Evolutionary conservation across 768 basidiomycete species (phyloP), one percentile per base, ranked within the genome.

Genomic region (Xerocomus potaroensis): DNA sequence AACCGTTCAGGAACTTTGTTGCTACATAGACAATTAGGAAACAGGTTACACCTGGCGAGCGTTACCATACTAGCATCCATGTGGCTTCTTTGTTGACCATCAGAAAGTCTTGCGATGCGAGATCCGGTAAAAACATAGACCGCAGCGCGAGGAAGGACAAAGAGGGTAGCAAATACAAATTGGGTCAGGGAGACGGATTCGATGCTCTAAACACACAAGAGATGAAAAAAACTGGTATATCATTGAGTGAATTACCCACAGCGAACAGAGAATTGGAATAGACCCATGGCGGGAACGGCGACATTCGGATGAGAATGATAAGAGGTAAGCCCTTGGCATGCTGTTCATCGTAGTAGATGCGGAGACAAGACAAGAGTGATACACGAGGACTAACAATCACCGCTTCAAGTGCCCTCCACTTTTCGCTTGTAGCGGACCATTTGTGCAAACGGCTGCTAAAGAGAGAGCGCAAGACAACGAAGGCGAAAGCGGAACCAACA

Each of bases 211-310:
- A 45, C 45, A 29, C 43, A 11, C 35, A 44, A n/a, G 29, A n/a
- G 10, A 32, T 57, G 36, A 56, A 41, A n/a, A n/a, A 12, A 30
- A 45, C 9, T 35, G 48, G n/a, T n/a, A 8, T 45, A 43, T 29
- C 29, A 39, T 14, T 29, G 45, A 21, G 8, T 21, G 12, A 39
- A 41, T 50, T 29, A 72, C 83, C 68, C 54, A 86, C 86, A 19
- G 87, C 81, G 57, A 89, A 89, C 16, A 92, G 70, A 0, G 82
- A 71, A 49, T 90, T 91, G n/a, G 83, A 80, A 58, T 91, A 93
- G 0, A 86, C 84, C 86, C 88, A 91, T 3, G 91, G 88, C 37
- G 88, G 89, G 62, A 93, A 79, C 4, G 91, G 83, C 4, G 87
- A 90, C 18, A 88, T 63, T 12, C 90, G 81, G 50, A 92, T 84